Evolutionary conservation across 2,329 filamentous ascomycete genomes (phyloP), one percentile per base, ranked within the genome.

Genomic region (Colletotrichum cordylinicola): DNA sequence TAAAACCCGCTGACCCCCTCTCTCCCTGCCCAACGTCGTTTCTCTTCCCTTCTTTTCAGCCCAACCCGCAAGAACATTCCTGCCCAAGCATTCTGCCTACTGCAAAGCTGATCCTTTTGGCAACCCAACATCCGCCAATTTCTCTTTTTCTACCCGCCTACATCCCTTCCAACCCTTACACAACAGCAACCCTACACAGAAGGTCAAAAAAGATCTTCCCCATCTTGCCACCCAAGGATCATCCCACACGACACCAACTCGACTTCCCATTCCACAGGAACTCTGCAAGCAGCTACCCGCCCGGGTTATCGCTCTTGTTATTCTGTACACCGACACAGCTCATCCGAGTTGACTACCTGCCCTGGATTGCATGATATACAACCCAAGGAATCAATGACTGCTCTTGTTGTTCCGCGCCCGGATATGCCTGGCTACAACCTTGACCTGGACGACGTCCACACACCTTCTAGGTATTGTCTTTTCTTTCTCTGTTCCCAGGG

Each of bases 391-490:
- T 86, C 83, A 83, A 89, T 89, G 87, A 87, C 87, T 85, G 84
- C 87, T 82, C 83, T 88, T 84, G 84, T 87, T 83, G 83, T 87
- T 83, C 82, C 87, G 80, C 87, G 85, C 82, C 84, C 83, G 86
- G 86, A 86, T 81, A 91, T 91, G 89, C 86, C 89, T 82, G 86
- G 87, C 84, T 90, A 86, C 86, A 90, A 86, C 81, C 82, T 88
- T 84, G 89, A 91, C 82, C 87, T 91, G 85, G 89, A 91, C 83
- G 89, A 91, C 85, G 89, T 90, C 85, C 87, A 90, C 82, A 90
- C 89, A 82, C 88, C 91, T 82, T 87, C 89, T 87, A 92, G 90
- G 90, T 92, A 92, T 86, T 90, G 88, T 87, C 88, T 88, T 88
- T 86, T 83, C 84, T 87, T 86, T 83, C 81, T 83, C 82, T 79